A percentile compares a stretch with the other conserved stretches of the same genome.
These are phyloP conservation scores for Aspergillus sp. DNA, from an alignment of 2,329 filamentous ascomycete species.

Conservation along the genomic window DNA sequence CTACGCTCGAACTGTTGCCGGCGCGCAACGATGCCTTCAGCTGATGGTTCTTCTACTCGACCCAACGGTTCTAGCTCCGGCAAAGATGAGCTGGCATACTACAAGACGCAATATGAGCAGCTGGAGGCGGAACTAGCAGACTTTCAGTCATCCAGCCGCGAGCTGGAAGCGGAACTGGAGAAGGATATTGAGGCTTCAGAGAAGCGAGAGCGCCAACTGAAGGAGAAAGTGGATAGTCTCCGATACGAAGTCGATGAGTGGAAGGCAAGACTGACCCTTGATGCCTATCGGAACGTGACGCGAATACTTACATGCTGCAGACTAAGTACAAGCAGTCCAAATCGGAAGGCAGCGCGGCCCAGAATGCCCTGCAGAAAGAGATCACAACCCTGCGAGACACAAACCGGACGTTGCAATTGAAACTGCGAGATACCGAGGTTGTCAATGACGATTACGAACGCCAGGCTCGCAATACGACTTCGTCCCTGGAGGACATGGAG, in stretches of 20 bases:
- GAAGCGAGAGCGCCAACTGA: constrained; percentile 75
- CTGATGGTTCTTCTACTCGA: constrained; percentile 29
- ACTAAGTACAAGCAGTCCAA: constrained; percentile 96
- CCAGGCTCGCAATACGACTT: constrained; percentile 89
- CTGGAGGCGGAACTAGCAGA: constrained; percentile 85
- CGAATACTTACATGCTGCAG: constrained; percentile 39
- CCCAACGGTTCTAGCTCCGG: constrained; percentile 30
- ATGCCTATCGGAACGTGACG: constrained; percentile 9
- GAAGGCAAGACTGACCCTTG: constrained; percentile 58
- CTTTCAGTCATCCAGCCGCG: constrained; percentile 87
- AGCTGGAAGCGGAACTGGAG: constrained; percentile 88
- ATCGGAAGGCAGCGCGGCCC: constrained; percentile 71
- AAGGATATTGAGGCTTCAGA: constrained; percentile 93
- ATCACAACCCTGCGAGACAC: constrained; percentile 82
- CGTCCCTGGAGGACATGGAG: constrained; percentile 91
- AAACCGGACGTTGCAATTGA: constrained; percentile 71
- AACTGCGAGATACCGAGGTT: constrained; percentile 88
- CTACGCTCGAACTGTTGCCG: constrained; percentile 10
- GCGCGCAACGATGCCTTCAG: constrained; percentile 28
- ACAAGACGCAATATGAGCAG: constrained; percentile 91
- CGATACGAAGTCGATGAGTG: constrained; percentile 93
- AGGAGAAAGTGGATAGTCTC: constrained; percentile 76
- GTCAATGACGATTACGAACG: constrained; percentile 97
- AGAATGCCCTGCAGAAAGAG: constrained; percentile 85
- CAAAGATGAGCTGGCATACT: constrained; percentile 79